Evolutionary conservation across 208 protist species (phyloP).

Genomic region (Leptomonas pyrrhocoris): DNA sequence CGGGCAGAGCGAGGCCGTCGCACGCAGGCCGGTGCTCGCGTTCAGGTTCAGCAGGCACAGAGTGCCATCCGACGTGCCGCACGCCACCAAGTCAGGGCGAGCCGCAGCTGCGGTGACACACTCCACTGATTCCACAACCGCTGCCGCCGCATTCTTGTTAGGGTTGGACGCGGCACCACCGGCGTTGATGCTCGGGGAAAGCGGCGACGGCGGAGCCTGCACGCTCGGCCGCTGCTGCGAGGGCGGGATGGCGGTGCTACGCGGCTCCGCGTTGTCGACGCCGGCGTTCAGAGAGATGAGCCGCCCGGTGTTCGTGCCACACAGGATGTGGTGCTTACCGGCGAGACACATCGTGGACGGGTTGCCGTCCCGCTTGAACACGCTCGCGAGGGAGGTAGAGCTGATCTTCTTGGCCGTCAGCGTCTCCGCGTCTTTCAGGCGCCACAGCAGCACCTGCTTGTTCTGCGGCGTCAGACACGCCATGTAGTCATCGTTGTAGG

Average conservation of each 20-base stretch:
- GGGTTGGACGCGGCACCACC: neutral
- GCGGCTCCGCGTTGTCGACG: conserved; percentile 52
- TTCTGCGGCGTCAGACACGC: conserved; percentile 55
- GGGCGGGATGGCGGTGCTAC: conserved; percentile 38
- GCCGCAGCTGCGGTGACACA: conserved; percentile 61
- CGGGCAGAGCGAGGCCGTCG: conserved; percentile 50
- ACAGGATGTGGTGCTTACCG: conserved; percentile 80
- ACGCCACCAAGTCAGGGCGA: conserved; percentile 75
- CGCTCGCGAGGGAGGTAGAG: conserved; percentile 23
- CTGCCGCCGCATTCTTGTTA: neutral
- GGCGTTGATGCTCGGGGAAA: conserved; percentile 17
- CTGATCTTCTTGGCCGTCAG: conserved; percentile 53
- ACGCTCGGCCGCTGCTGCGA: conserved; percentile 25
- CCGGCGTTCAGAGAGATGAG: conserved; percentile 82
- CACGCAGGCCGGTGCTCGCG: conserved; percentile 63
- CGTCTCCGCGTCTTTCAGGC: conserved; percentile 53
- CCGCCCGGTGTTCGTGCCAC: conserved; percentile 73
- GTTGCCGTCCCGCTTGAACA: conserved; percentile 69
- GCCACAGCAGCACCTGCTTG: conserved; percentile 59
- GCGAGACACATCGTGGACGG: conserved; percentile 76
- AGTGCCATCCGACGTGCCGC: conserved; percentile 74
- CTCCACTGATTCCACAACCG: conserved; percentile 54
- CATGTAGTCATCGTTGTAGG: conserved; percentile 86
- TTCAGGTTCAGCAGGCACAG: conserved; percentile 69
- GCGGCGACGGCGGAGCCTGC: conserved; percentile 21